Base-by-base conservation (phyloP, 768 basidiomycete species). In the Dendrothele bispora region DNA sequence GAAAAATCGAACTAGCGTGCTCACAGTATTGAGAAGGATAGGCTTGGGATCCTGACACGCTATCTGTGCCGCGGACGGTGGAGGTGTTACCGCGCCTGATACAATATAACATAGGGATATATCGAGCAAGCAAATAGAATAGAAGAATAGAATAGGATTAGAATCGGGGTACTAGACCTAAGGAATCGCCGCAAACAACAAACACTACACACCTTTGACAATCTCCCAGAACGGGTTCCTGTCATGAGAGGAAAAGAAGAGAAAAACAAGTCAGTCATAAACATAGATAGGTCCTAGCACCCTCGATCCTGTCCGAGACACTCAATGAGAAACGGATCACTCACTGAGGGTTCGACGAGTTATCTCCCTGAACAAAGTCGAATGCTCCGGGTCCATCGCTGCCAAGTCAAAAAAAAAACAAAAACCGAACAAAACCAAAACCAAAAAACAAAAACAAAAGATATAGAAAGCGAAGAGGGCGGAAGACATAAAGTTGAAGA, bases 161-260 rank as follows among this genome's bases (percentile, higher is more conserved):
- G 14, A 15, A 39, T 15, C 38, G 11, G 38, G 11, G n/a, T n/a
- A n/a, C n/a, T n/a, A n/a, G n/a, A n/a, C n/a, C n/a, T n/a, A n/a
- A n/a, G n/a, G 10, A 22, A 15, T 11, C 10, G 20, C 11, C 15
- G 21, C 10, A 39, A 39, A 22, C 21, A 11, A 39, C 18, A 34
- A 28, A n/a, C 37, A n/a, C 14, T 27, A 12, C 43, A 18, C 53
- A 77, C 81, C 80, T 68, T 89, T 91, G 42, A 91, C 85, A 25
- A 88, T 57, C 53, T 90, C 76, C 87, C 88, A 90, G 61, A 91
- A 87, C 4, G 85, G 84, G 61, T 91, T 89, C 59, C 83, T 84
- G 54, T 37, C 20, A 30, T 32, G 5, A 48, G 20, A 26, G 39
- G 53, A 46, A 29, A 51, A 52, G 46, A 43, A 25, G 30, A 28